Conservation (phyloP, 2,329 filamentous ascomycete species). For the Exophiala bonariae region DNA sequence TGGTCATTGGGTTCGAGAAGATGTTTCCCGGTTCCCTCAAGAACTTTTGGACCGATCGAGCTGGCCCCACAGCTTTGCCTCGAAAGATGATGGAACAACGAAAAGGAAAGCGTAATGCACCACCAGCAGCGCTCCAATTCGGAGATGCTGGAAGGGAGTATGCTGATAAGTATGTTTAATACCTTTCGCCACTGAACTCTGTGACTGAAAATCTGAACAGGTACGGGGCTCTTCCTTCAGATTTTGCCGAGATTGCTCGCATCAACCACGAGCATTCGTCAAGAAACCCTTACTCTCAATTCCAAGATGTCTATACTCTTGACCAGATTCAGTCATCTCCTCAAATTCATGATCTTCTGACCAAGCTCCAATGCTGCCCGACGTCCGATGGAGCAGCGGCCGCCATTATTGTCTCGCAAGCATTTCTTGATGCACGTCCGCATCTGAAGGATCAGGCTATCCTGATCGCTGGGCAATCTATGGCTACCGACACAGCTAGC, state of each 20-base stretch:
- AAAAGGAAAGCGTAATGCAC: constrained; percentile 75
- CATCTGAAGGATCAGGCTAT: constrained; percentile 82
- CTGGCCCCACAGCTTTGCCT: constrained; percentile 73
- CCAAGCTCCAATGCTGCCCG: constrained; percentile 98
- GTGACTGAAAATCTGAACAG: not conserved
- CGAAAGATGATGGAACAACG: constrained; percentile 79
- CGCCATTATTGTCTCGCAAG: constrained; percentile 82
- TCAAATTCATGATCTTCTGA: constrained; percentile 82
- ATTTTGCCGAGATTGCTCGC: constrained; percentile 93
- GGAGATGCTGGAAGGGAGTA: constrained; percentile 92
- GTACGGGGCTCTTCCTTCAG: constrained; percentile 78
- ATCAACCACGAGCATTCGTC: constrained; percentile 90
- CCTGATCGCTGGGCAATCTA: constrained; percentile 80
- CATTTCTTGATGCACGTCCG: constrained; percentile 81
- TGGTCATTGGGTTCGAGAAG: constrained; percentile 97
- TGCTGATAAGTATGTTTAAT: constrained; percentile 66
- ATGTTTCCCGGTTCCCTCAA: constrained; percentile 91
- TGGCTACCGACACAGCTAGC: constrained; percentile 79
- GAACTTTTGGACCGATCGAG: constrained; percentile 79
- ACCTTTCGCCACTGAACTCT: too few species aligned
- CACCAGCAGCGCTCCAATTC: constrained; percentile 88
- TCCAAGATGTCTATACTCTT: constrained; percentile 84
- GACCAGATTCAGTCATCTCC: constrained; percentile 76
- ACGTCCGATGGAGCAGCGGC: constrained; percentile 92
- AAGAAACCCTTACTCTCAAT: constrained; percentile 96